Evolutionary conservation across 208 protist genomes (phyloP).

Genomic region (Wallacemonas sp.): DNA sequence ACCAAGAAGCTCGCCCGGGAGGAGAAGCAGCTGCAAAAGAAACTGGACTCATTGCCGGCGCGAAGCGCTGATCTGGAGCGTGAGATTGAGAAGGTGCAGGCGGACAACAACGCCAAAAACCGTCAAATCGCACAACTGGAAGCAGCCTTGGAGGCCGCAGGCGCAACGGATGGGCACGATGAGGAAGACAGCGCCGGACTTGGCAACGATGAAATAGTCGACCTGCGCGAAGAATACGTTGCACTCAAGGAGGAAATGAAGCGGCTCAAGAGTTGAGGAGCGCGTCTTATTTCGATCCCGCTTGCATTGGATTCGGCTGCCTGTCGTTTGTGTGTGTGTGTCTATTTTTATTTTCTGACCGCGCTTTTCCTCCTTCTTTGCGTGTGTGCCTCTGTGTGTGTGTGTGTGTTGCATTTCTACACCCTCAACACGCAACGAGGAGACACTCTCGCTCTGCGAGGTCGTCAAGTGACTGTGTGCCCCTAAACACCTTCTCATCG

Average conservation of each 20-base stretch:
- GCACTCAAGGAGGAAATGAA: slow-evolving; percentile 69
- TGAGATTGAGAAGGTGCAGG: slow-evolving; percentile 34
- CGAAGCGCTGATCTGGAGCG: slow-evolving; percentile 32
- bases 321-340: too few relatives aligned
- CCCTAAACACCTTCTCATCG: too few relatives aligned
- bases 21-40: slow-evolving; percentile 49
- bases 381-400: too few relatives aligned
- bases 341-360: too few relatives aligned
- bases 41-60: slow-evolving; percentile 39
- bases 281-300: too few relatives aligned
- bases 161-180: not conserved
- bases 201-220: slow-evolving; percentile 36
- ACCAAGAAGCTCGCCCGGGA: slow-evolving; percentile 30
- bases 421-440: too few relatives aligned
- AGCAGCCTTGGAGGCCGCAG: slow-evolving; percentile 34
- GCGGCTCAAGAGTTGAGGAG: slow-evolving; percentile 26
- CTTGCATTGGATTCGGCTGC: too few relatives aligned
- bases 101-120: slow-evolving; percentile 49
- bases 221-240: slow-evolving; percentile 80
- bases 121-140: slow-evolving; percentile 40
- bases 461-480: too few relatives aligned
- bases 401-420: too few relatives aligned
- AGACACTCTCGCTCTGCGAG: too few relatives aligned
- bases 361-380: too few relatives aligned
- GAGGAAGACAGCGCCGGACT: slow-evolving; percentile 14